Base-by-base conservation (phyloP, 2,329 filamentous ascomycete genomes). In the Cordyceps farinosa region DNA sequence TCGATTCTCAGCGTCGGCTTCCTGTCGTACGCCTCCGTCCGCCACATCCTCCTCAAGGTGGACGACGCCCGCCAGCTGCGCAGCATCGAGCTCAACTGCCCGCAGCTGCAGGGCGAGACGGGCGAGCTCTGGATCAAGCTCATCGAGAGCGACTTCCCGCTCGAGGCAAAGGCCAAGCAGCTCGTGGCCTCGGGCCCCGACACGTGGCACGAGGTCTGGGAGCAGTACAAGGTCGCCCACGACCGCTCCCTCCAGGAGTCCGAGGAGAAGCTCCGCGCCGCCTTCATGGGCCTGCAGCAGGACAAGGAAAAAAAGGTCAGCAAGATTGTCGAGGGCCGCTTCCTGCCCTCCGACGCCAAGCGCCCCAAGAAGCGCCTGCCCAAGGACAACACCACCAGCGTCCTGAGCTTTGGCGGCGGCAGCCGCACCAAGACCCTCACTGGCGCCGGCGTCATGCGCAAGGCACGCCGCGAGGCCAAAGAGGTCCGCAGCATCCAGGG, bases 181-280 rank as follows among this genome's bases (percentile, higher is more conserved):
- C 22, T 22, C 22, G 22, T 71, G 84, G 85, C 32, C 84, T 87
- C 68, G 79, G 85, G 30, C 90, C 90, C 0, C 0, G 79, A 80
- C 42, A 87, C 86, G 65, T 97, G 92, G 92, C 86, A 88, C 72
- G 86, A 89, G 62, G 82, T 96, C 15, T 97, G 96, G 77, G 79
- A 82, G 67, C 86, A 87, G 66, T 88, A 93, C 71, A 82, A 85
- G 67, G 79, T 79, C 48, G 80, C 88, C 66, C 83, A 87, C 44
- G 78, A 84, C 40, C 77, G 81, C 58, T 80, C 84, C 59, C 80
- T 89, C 8, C 79, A 84, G 56, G 84, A 84, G 65, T 87, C 88
- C 67, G 82, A 85, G 64, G 82, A 80, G 64, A 80, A 79, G 60
- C 78, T 92, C 62, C 83, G 80, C 69, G 79, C 79, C 53, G 82